Evolutionary conservation across 2,329 filamentous ascomycete genomes (phyloP).

Genomic region (Colletotrichum paranaense): DNA sequence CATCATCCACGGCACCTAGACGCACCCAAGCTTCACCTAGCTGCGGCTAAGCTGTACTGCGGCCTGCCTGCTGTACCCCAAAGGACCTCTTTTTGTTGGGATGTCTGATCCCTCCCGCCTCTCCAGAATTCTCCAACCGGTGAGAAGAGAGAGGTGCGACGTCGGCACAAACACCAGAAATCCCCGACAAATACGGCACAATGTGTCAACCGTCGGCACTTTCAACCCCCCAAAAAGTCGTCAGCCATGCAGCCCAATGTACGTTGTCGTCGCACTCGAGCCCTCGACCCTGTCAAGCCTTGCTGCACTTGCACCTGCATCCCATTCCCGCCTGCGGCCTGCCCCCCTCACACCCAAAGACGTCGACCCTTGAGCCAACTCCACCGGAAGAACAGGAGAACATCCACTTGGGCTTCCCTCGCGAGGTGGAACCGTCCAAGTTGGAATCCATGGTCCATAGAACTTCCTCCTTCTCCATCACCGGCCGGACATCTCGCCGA

Average conservation of each 20-base stretch:
- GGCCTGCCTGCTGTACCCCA: neutral
- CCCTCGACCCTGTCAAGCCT: slow-evolving; percentile 29
- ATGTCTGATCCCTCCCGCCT: slow-evolving; percentile 15
- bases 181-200: slow-evolving; percentile 9
- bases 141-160: slow-evolving; percentile 17
- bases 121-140: slow-evolving; percentile 8
- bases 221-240: slow-evolving; percentile 5
- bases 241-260: slow-evolving; percentile 22
- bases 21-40: neutral
- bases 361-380: slow-evolving; percentile 13
- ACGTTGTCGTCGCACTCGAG: neutral
- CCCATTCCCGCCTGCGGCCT: slow-evolving; percentile 18
- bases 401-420: slow-evolving; percentile 12
- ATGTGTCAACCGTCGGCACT: slow-evolving; percentile 27
- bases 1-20: neutral
- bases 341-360: neutral
- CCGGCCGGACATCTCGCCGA: slow-evolving; percentile 32
- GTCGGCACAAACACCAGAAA: slow-evolving; percentile 13
- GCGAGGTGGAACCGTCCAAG: slow-evolving; percentile 5
- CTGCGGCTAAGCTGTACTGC: neutral
- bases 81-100: slow-evolving; percentile 26
- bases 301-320: slow-evolving; percentile 15
- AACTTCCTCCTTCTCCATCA: slow-evolving; percentile 4
- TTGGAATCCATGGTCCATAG: neutral
- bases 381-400: slow-evolving; percentile 6